Evolutionary conservation across 164 flowering plant species (phyloP).

Genomic region (Magnolia sinica): DNA sequence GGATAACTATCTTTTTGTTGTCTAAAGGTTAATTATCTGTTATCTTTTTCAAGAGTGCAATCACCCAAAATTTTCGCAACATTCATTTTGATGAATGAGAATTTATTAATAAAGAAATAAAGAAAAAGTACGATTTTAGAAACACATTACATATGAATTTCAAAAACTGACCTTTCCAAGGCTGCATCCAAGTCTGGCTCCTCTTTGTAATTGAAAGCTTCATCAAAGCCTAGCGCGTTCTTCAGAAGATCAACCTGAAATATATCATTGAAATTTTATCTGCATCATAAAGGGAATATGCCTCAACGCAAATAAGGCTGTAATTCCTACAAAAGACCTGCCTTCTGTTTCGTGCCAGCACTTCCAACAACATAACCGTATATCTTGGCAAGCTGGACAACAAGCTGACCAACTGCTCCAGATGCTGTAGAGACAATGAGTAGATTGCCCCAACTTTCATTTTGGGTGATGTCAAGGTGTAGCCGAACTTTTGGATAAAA

Average conservation of each 20-base stretch:
- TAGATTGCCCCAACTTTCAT: too few relatives aligned
- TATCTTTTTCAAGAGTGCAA: too few relatives aligned
- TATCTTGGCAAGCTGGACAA: slow-evolving; percentile 76
- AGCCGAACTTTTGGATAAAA: too few relatives aligned
- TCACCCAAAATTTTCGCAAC: too few relatives aligned
- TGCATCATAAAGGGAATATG: neutral
- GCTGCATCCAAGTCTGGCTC: slow-evolving; percentile 47
- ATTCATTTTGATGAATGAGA: too few relatives aligned
- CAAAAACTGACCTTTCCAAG: slow-evolving; percentile 43
- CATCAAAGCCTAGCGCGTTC: slow-evolving; percentile 29
- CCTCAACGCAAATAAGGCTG: neutral
- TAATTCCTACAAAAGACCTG: slow-evolving; percentile 8
- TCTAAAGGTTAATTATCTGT: neutral
- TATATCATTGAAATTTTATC: too few relatives aligned
- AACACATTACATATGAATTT: neutral
- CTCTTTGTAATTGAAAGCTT: slow-evolving; percentile 63
- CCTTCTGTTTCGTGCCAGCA: slow-evolving; percentile 63
- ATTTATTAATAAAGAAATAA: too few relatives aligned
- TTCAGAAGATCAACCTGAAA: too few relatives aligned
- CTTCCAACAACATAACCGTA: slow-evolving; percentile 82
- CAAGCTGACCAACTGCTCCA: slow-evolving; percentile 86
- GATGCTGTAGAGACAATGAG: slow-evolving; percentile 62
- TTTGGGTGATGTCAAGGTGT: too few relatives aligned
- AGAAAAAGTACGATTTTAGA: neutral
- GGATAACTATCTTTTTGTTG: neutral